A percentile compares a stretch with the other conserved stretches of the same genome.
Conservation (phyloP, 495 filamentous ascomycete species). For the Penicillium silybi region DNA sequence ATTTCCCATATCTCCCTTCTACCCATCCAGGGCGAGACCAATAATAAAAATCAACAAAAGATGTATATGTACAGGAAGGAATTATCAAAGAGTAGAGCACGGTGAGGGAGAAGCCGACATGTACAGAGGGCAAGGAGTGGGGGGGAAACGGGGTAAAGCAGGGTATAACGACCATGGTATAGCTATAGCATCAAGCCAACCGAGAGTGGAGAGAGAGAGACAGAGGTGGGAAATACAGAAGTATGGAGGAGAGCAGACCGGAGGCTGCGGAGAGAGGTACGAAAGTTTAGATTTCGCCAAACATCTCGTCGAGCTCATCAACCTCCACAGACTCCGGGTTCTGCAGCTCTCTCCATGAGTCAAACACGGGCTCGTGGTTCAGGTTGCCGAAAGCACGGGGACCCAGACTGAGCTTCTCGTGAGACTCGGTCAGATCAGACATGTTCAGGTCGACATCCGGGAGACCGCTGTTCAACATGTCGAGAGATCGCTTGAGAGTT, state of each 20-base stretch:
- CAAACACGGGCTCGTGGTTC: constrained; percentile 32
- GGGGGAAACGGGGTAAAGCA: constrained; percentile 9
- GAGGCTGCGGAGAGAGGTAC: not conserved
- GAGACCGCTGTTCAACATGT: constrained; percentile 41
- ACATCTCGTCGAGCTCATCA: constrained; percentile 87
- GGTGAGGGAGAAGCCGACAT: constrained; percentile 27
- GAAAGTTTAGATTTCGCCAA: constrained; percentile 48
- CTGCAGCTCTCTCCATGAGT: constrained; percentile 59
- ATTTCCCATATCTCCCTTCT: constrained; percentile 15
- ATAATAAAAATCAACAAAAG: constrained; percentile 9
- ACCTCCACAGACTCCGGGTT: constrained; percentile 88
- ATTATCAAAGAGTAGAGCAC: constrained; percentile 6
- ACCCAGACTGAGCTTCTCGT: constrained; percentile 36
- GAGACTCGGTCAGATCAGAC: constrained; percentile 43
- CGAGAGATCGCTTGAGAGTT: constrained; percentile 42
- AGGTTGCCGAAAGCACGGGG: constrained; percentile 45
- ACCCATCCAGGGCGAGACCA: constrained; percentile 24
- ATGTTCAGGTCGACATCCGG: constrained; percentile 45
- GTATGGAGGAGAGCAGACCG: not conserved
- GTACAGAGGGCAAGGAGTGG: constrained; percentile 23
- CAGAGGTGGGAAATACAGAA: not conserved
- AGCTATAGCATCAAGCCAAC: constrained; percentile 10
- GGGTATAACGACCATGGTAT: constrained; percentile 15
- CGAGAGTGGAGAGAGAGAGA: constrained; percentile 17
- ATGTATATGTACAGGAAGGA: constrained; percentile 37